A percentile compares a stretch with the other conserved stretches of the same genome.
These are phyloP conservation scores for Acer negundo DNA, from an alignment of 345 rosid species.

Conservation along the genomic window DNA sequence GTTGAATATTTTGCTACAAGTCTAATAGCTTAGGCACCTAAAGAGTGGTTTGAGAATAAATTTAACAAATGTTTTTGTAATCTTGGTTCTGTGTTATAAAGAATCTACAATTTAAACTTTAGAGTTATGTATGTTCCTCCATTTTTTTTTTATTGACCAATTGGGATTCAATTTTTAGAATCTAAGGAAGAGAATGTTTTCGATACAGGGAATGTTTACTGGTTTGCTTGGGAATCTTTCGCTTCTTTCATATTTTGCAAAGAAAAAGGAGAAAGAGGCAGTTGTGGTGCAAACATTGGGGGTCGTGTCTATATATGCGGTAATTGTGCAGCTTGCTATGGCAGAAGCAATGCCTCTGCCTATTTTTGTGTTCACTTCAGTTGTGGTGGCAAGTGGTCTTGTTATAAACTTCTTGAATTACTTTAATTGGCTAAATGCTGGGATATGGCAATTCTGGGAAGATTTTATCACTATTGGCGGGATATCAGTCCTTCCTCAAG, in stretches of 20 bases:
- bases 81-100: not conserved
- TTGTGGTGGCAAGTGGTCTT: slow-evolving; percentile 61
- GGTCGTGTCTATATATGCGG: slow-evolving; percentile 55
- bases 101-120: not conserved
- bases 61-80: not conserved
- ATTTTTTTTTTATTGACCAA: not conserved
- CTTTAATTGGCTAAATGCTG: slow-evolving; percentile 46
- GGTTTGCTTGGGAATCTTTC: slow-evolving; percentile 90
- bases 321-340: slow-evolving; percentile 75
- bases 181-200: slow-evolving; percentile 18
- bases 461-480: slow-evolving; percentile 84
- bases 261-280: slow-evolving; percentile 82
- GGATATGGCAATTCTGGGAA: slow-evolving; percentile 78
- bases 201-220: slow-evolving; percentile 81
- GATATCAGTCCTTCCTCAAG: slow-evolving; percentile 82
- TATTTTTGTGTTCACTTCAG: slow-evolving; percentile 51
- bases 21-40: not conserved
- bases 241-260: slow-evolving; percentile 77
- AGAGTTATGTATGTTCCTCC: not conserved
- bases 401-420: slow-evolving; percentile 58
- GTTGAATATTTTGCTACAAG: not conserved
- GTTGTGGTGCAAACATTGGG: slow-evolving; percentile 81
- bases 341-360: slow-evolving; percentile 85
- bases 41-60: not conserved
- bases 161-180: not conserved